phyloP scores from a whole-genome alignment of 352 stramenopile species.

The Globisporangium apiculatum region DNA sequence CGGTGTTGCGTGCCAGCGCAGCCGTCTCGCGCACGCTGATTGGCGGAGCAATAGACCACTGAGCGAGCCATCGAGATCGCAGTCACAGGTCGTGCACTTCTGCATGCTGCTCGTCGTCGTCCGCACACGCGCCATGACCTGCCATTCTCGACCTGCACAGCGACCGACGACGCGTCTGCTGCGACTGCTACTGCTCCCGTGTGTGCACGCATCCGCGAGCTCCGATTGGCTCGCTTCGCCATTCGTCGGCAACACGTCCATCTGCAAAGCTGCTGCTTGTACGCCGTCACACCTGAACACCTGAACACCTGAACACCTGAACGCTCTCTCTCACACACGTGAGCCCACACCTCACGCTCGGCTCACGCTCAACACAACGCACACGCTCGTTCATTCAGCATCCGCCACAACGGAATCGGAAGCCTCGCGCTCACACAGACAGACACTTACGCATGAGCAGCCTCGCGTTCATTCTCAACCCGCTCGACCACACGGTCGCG shows the following conservation, averaged over 20 bases:
- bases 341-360: background rate
- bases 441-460: slow-evolving; percentile 8
- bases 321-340: background rate
- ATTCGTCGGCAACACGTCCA: background rate
- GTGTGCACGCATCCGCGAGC: background rate
- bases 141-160: no score
- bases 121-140: no score
- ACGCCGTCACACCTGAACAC: background rate
- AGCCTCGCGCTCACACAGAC: background rate
- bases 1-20: background rate
- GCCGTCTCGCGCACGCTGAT: background rate
- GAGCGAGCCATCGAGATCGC: background rate
- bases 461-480: slow-evolving; percentile 18
- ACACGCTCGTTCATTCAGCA: background rate
- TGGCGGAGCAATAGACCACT: background rate
- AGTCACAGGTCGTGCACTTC: background rate
- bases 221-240: background rate
- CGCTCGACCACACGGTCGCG: slow-evolving; percentile 4
- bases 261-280: background rate
- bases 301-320: background rate
- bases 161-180: background rate
- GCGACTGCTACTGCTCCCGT: no score
- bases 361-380: background rate
- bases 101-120: no score
- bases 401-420: slow-evolving; percentile 1